Conservation (phyloP, 768 basidiomycete species). For the Collybia sp. region DNA sequence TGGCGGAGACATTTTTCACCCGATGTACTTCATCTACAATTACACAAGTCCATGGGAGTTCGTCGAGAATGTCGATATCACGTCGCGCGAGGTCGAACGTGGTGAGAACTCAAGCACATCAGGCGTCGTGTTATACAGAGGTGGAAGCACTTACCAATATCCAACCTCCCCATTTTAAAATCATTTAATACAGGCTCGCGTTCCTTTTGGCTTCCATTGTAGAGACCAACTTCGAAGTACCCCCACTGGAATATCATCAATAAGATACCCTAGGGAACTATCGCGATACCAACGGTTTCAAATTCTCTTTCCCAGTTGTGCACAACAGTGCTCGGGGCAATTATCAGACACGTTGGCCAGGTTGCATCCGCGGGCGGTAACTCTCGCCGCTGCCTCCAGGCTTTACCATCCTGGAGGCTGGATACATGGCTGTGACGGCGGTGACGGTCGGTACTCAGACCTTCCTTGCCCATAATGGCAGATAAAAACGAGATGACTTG, state of each 20-base stretch:
- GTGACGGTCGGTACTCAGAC: conserved; percentile 55
- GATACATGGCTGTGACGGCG: conserved; percentile 69
- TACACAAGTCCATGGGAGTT: conserved; percentile 66
- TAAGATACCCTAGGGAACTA: background rate
- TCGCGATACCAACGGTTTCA: conserved; percentile 46
- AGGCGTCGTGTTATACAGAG: conserved; percentile 2
- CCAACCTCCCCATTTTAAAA: conserved; percentile 79
- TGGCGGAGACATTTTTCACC: conserved; percentile 74
- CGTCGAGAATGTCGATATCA: conserved; percentile 66
- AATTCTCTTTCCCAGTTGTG: conserved; percentile 91
- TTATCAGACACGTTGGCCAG: conserved; percentile 88
- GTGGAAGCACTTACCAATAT: conserved; percentile 58
- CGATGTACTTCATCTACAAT: conserved; percentile 90
- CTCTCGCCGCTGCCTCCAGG: conserved; percentile 46
- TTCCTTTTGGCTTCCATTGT: conserved; percentile 47
- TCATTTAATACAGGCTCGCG: conserved; percentile 56
- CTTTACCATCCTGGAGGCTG: conserved; percentile 50
- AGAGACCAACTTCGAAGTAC: conserved; percentile 84
- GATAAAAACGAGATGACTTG: conserved; percentile 88
- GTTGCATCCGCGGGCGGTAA: conserved; percentile 63
- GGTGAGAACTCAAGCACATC: conserved; percentile 59
- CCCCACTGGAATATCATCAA: conserved; percentile 63
- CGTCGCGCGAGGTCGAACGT: conserved; percentile 72
- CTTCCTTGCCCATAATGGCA: conserved; percentile 86
- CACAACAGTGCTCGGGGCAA: conserved; percentile 81